phyloP scores from a whole-genome alignment of 306 rosid genomes.

The Vigna unguiculata region DNA sequence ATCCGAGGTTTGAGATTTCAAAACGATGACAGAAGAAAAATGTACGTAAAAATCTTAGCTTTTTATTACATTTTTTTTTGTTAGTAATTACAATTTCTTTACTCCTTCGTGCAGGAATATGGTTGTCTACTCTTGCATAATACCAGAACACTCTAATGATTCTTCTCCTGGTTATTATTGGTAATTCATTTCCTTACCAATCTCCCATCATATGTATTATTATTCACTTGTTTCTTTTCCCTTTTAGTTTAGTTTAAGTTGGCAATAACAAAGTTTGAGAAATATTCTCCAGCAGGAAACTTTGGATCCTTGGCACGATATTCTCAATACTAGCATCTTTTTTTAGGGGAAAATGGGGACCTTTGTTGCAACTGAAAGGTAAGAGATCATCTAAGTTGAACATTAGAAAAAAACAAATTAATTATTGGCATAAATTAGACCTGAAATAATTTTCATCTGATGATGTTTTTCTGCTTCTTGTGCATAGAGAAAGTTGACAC shows the following conservation, averaged over 20 bases:
- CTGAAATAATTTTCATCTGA: background rate
- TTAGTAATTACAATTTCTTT: too few species aligned
- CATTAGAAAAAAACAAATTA: background rate
- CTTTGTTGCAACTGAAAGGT: conserved; percentile 61
- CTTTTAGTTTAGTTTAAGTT: conserved; percentile 11
- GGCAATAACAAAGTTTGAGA: background rate
- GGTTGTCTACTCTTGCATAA: conserved; percentile 39
- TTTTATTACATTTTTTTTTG: background rate
- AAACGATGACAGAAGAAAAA: conserved; percentile 32
- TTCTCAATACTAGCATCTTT: conserved; percentile 55
- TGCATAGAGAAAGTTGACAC: conserved; percentile 53
- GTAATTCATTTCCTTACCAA: conserved; percentile 21
- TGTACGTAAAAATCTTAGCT: conserved; percentile 22
- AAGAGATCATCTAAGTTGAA: conserved; percentile 13
- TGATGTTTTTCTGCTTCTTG: background rate
- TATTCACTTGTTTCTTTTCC: background rate
- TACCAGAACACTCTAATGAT: conserved; percentile 45
- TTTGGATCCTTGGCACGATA: conserved; percentile 64
- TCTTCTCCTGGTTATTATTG: conserved; percentile 32
- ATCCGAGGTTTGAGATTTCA: conserved; percentile 5
- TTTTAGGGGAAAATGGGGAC: conserved; percentile 63
- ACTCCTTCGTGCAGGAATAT: conserved; percentile 50
- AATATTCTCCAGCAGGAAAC: conserved; percentile 53
- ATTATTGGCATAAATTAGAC: background rate
- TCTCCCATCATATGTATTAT: background rate